Percentiles rank a stretch among this genome's conserved stretches.
These are phyloP conservation scores for Dryadomyces quercus-mongolicae DNA, from an alignment of 2,329 filamentous ascomycete genomes.

Conservation along the genomic window DNA sequence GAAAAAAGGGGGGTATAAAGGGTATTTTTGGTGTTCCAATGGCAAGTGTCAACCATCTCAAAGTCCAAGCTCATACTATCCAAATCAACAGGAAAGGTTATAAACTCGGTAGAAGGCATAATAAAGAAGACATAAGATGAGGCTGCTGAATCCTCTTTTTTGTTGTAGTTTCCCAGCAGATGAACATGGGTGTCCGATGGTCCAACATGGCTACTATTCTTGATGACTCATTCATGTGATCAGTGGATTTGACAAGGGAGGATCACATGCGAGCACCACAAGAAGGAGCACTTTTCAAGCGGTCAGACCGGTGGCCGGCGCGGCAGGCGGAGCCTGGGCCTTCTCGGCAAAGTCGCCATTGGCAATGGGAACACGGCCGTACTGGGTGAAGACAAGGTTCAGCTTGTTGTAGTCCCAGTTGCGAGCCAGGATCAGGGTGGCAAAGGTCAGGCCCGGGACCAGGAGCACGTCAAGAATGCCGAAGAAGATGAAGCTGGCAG, in stretches of 20 bases:
- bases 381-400: conserved; percentile 42
- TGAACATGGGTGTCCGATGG: background rate
- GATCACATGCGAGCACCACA: background rate
- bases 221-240: background rate
- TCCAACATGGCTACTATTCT: background rate
- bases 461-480: conserved; percentile 40
- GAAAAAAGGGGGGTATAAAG: background rate
- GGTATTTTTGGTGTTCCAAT: background rate
- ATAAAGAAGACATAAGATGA: background rate
- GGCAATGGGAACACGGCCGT: conserved; percentile 31
- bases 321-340: conserved; percentile 11
- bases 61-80: background rate
- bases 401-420: conserved; percentile 38
- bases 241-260: background rate
- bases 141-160: background rate
- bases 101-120: background rate
- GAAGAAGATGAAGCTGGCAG: conserved; percentile 35
- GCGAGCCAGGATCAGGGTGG: conserved; percentile 30
- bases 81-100: background rate
- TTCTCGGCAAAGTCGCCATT: conserved; percentile 34
- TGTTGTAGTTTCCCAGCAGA: background rate
- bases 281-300: background rate
- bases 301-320: background rate
- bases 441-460: conserved; percentile 29
- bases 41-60: background rate